Evolutionary conservation across 2,329 filamentous ascomycete species (phyloP).

Genomic region (Monosporascus sp.): DNA sequence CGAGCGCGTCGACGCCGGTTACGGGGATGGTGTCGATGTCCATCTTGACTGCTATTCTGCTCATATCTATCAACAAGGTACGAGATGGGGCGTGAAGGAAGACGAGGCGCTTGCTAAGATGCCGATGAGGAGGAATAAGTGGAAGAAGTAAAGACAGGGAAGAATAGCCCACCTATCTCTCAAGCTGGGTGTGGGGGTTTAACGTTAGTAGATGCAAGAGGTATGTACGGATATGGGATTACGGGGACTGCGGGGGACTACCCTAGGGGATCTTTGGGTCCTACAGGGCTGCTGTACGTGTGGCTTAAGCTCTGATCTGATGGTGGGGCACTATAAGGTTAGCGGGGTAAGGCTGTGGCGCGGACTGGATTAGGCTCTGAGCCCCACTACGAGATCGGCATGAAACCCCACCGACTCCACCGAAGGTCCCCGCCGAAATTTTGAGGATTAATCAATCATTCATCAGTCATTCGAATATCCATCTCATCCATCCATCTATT

Average conservation of each 20-base stretch:
- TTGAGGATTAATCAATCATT: slow-evolving; percentile 3
- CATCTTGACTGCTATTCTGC: slow-evolving; percentile 33
- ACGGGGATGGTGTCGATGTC: slow-evolving; percentile 41
- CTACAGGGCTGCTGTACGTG: background rate
- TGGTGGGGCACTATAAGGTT: background rate
- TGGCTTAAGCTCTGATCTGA: background rate
- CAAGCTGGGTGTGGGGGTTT: background rate
- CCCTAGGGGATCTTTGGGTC: background rate
- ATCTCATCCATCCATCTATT: background rate
- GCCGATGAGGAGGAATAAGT: background rate
- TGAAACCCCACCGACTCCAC: slow-evolving; percentile 1
- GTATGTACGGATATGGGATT: no score
- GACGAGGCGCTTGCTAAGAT: background rate
- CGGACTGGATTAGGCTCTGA: background rate
- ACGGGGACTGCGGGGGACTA: no score
- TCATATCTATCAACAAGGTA: slow-evolving; percentile 9
- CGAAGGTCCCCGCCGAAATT: slow-evolving; percentile 17
- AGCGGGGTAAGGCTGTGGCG: background rate
- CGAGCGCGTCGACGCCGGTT: slow-evolving; percentile 48
- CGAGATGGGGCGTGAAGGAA: background rate
- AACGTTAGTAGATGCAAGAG: background rate
- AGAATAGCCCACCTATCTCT: background rate
- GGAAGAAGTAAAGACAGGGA: background rate
- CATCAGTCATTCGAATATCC: no score
- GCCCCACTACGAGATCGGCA: background rate